Percentiles rank a stretch among this genome's conserved stretches.
phyloP scores from a whole-genome alignment of 495 filamentous ascomycete genomes.

The Aspergillus cavernicola region DNA sequence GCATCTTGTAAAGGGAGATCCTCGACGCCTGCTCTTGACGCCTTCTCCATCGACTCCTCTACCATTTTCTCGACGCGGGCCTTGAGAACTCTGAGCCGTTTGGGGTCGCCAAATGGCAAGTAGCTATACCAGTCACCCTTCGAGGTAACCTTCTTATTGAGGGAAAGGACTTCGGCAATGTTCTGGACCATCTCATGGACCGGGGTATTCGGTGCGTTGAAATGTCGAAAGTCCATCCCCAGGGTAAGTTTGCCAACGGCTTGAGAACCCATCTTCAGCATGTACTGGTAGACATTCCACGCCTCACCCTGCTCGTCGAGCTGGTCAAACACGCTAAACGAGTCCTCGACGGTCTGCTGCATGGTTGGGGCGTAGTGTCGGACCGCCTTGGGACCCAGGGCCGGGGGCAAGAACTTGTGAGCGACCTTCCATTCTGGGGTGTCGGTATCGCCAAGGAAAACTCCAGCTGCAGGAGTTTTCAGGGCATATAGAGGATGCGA shows the following conservation, averaged over 20 bases:
- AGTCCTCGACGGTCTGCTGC: conserved; percentile 41
- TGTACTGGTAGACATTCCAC: conserved; percentile 58
- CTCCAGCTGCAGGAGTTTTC: conserved; percentile 41
- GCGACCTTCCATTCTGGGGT: conserved; percentile 41
- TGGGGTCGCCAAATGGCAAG: conserved; percentile 50
- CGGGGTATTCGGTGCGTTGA: conserved; percentile 37
- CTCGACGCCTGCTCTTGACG: conserved; percentile 25
- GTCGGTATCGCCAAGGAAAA: conserved; percentile 53
- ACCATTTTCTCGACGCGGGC: conserved; percentile 31
- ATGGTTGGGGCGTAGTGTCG: conserved; percentile 54
- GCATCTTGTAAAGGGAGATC: conserved; percentile 50
- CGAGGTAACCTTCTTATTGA: conserved; percentile 52
- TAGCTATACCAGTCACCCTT: conserved; percentile 46
- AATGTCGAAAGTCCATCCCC: conserved; percentile 51
- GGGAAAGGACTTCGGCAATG: conserved; percentile 39
- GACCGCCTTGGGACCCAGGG: conserved; percentile 51
- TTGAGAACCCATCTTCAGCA: conserved; percentile 55
- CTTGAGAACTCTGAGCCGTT: conserved; percentile 28
- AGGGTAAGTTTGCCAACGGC: conserved; percentile 50
- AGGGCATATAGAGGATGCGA: conserved; percentile 47
- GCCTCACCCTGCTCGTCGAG: conserved; percentile 45
- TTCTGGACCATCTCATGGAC: conserved; percentile 37
- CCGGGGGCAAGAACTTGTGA: conserved; percentile 56
- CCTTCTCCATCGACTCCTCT: conserved; percentile 34
- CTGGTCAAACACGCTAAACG: conserved; percentile 51